Percentiles rank a stretch among this genome's conserved stretches.
phyloP scores from a whole-genome alignment of 768 basidiomycete genomes.

The Mycena galericulata region DNA sequence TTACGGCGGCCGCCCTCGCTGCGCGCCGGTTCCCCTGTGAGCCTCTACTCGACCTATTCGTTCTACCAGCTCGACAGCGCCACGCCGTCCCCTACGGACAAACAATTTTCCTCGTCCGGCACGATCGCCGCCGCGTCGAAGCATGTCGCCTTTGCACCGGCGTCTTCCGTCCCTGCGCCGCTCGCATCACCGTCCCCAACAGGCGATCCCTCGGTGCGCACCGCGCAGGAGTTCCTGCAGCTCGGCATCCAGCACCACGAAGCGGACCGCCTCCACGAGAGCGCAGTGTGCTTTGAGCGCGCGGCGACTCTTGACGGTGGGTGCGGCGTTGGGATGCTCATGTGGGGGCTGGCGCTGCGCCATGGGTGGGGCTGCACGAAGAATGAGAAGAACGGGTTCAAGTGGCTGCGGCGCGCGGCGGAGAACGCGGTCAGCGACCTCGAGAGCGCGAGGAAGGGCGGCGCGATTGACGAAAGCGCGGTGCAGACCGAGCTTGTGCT shows the following conservation, averaged over 20 bases:
- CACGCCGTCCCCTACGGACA: slow-evolving; percentile 57
- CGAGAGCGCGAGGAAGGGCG: slow-evolving; percentile 68
- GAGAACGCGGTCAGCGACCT: slow-evolving; percentile 84
- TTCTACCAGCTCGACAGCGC: slow-evolving; percentile 69
- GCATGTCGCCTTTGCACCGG: slow-evolving; percentile 20
- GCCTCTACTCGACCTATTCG: slow-evolving; percentile 74
- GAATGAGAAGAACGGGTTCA: slow-evolving; percentile 84
- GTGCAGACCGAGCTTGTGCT: slow-evolving; percentile 86
- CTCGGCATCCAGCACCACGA: slow-evolving; percentile 85
- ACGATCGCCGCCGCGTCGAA: slow-evolving; percentile 31
- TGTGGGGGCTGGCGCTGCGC: slow-evolving; percentile 89
- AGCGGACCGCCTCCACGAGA: slow-evolving; percentile 74
- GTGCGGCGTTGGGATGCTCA: slow-evolving; percentile 90
- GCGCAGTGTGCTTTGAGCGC: slow-evolving; percentile 80
- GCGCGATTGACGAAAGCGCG: slow-evolving; percentile 59
- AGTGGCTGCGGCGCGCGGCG: slow-evolving; percentile 86
- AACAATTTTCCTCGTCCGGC: slow-evolving; percentile 35
- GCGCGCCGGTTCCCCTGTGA: slow-evolving; percentile 51
- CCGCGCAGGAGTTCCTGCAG: slow-evolving; percentile 77
- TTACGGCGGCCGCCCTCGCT: slow-evolving; percentile 50
- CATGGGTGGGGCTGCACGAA: slow-evolving; percentile 91
- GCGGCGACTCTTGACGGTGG: slow-evolving; percentile 81
- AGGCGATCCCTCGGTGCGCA: slow-evolving; percentile 33
- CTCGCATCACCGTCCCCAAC: slow-evolving; percentile 20
- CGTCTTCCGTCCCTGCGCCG: slow-evolving; percentile 25